These are phyloP conservation scores for Emergomyces orientalis DNA, from an alignment of 2,329 filamentous ascomycete genomes.

Conservation along the genomic window DNA sequence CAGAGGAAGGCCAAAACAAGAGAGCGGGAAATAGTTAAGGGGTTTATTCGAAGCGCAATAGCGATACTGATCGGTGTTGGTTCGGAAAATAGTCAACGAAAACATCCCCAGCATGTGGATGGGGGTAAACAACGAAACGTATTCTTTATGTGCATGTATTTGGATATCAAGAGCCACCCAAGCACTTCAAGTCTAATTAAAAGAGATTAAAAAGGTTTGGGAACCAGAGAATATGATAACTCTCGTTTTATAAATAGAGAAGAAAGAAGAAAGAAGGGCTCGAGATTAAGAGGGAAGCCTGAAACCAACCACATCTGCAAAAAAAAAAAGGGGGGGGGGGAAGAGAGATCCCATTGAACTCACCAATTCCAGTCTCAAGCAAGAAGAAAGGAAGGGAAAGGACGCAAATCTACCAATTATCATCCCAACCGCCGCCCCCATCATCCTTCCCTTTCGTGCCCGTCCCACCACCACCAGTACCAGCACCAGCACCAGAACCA, in stretches of 20 bases:
- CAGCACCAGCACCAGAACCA: conserved; percentile 8
- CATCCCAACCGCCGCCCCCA: conserved; percentile 40
- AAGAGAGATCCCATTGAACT: not conserved
- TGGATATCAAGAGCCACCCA: too few relatives aligned
- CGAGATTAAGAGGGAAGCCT: too few relatives aligned
- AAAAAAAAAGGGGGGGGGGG: not conserved
- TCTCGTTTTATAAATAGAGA: not conserved
- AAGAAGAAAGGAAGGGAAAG: not conserved
- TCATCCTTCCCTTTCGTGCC: conserved; percentile 37
- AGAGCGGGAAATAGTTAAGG: too few relatives aligned
- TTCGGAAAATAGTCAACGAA: too few relatives aligned
- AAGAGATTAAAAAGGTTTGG: too few relatives aligned
- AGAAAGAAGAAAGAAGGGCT: not conserved
- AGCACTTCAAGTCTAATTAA: too few relatives aligned
- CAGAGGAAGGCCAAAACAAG: too few relatives aligned
- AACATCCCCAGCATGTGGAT: too few relatives aligned
- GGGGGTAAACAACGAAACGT: too few relatives aligned
- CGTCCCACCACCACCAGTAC: conserved; percentile 9
- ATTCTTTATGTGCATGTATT: too few relatives aligned
- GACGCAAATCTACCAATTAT: conserved; percentile 35
- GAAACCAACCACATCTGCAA: not conserved
- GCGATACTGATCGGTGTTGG: too few relatives aligned
- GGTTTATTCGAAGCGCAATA: too few relatives aligned
- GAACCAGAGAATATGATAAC: not conserved
- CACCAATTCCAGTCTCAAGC: not conserved